Evolutionary conservation across 192 early-diverging fungal genomes (phyloP).

Genomic region (Diversispora eburnea): DNA sequence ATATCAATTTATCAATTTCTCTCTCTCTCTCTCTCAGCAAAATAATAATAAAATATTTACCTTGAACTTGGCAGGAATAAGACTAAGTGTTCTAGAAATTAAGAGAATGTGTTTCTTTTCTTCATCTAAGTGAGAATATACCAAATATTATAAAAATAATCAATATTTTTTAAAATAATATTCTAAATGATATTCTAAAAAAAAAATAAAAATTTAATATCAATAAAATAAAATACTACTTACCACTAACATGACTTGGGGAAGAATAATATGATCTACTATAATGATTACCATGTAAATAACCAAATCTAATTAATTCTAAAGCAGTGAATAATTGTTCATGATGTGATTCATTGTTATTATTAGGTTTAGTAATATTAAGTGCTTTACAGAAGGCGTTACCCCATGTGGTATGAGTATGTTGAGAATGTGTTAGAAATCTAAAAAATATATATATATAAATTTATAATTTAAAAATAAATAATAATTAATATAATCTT

Average conservation of each 20-base stretch:
- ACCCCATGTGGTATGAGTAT: slow-evolving; percentile 43
- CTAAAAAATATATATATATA: slow-evolving; percentile 39
- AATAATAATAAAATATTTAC: slow-evolving; percentile 31
- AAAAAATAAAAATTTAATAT: slow-evolving; percentile 42
- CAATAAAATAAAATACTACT: slow-evolving; percentile 23
- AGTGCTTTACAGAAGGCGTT: slow-evolving; percentile 35
- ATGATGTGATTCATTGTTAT: slow-evolving; percentile 31
- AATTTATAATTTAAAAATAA: slow-evolving; percentile 29
- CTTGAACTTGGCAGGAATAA: slow-evolving; percentile 56
- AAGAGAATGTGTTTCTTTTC: slow-evolving; percentile 41
- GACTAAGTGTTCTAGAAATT: slow-evolving; percentile 48
- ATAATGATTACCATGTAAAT: slow-evolving; percentile 46
- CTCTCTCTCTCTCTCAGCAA: background rate
- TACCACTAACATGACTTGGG: background rate
- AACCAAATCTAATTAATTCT: slow-evolving; percentile 48
- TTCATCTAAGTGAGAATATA: slow-evolving; percentile 28
- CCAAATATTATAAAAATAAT: background rate
- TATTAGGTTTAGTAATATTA: slow-evolving; percentile 17
- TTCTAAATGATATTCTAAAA: slow-evolving; percentile 20
- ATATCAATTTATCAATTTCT: slow-evolving; percentile 20
- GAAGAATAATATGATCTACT: slow-evolving; percentile 40
- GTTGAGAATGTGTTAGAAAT: slow-evolving; percentile 35
- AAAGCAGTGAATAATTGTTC: slow-evolving; percentile 52
- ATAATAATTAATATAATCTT: slow-evolving; percentile 14
- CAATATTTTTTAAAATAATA: background rate